These are phyloP conservation scores for Neocatenulostroma microsporum DNA, from an alignment of 2,329 filamentous ascomycete genomes.

Conservation along the genomic window DNA sequence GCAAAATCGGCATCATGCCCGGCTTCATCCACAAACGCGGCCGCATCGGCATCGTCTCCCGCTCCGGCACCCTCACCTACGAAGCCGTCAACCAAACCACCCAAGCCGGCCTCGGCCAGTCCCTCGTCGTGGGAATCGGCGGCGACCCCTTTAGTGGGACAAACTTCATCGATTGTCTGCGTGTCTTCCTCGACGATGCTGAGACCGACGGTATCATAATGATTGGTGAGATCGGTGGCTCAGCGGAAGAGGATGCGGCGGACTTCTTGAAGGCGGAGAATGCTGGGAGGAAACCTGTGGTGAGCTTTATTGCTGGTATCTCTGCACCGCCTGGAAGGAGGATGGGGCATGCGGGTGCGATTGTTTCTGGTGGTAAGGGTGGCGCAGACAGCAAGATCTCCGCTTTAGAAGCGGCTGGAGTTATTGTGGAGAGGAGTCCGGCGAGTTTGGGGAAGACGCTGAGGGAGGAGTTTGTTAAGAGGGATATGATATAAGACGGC, in stretches of 20 bases:
- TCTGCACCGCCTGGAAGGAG: conserved; percentile 90
- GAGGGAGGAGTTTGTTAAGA: conserved; percentile 90
- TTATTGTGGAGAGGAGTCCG: conserved; percentile 92
- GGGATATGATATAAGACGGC: conserved; percentile 94
- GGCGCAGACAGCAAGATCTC: conserved; percentile 97
- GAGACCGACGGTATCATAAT: conserved; percentile 99
- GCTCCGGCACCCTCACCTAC: conserved; percentile 96
- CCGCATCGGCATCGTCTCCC: conserved; percentile 95
- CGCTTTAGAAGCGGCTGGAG: conserved; percentile 85
- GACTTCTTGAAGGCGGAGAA: conserved; percentile 93
- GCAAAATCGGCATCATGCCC: conserved; percentile 99
- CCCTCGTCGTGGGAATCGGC: conserved; percentile 94
- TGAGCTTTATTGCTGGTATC: conserved; percentile 98
- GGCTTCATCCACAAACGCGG: conserved; percentile 99
- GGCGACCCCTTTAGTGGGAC: conserved; percentile 98
- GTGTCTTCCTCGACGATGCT: conserved; percentile 90
- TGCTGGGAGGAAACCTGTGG: conserved; percentile 86
- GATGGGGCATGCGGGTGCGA: conserved; percentile 98
- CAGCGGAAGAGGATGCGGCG: conserved; percentile 94
- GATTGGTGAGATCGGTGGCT: conserved; percentile 98
- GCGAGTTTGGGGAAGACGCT: conserved; percentile 87
- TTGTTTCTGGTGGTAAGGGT: conserved; percentile 95
- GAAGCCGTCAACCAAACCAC: conserved; percentile 99
- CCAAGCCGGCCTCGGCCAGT: conserved; percentile 91
- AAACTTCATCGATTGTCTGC: conserved; percentile 99